Evolutionary conservation across 305 asterid species (phyloP).

Genomic region (Ilex paraguariensis): DNA sequence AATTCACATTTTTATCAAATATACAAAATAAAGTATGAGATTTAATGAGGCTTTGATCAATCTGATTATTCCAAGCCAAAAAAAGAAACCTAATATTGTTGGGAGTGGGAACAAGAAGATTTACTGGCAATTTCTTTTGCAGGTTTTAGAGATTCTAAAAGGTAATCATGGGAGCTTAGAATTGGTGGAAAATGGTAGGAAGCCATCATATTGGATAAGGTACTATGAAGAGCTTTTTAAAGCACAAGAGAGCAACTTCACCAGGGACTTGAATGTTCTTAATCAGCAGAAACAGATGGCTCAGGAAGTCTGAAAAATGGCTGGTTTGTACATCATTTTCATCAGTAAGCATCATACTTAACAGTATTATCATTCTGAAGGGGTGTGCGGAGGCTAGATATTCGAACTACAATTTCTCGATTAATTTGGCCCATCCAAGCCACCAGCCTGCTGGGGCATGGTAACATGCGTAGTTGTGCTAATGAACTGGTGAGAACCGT

Average conservation of each 20-base stretch:
- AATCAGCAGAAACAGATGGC: constrained; percentile 26
- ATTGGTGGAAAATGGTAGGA: constrained; percentile 52
- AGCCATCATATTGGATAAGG: constrained; percentile 78
- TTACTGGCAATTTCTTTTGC: constrained; percentile 4
- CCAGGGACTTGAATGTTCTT: constrained; percentile 21
- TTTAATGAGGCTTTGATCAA: no score
- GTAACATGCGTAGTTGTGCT: no score
- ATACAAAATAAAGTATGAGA: background rate
- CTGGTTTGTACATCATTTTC: background rate
- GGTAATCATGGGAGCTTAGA: constrained; percentile 83
- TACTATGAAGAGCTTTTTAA: constrained; percentile 76
- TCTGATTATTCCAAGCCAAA: no score
- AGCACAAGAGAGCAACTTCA: constrained; percentile 28
- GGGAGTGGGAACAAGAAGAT: background rate
- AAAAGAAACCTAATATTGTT: background rate
- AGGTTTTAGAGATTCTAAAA: constrained; percentile 70
- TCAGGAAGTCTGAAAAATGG: constrained; percentile 23
- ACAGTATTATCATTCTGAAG: no score
- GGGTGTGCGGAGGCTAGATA: no score
- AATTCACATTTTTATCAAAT: background rate
- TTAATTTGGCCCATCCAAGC: no score
- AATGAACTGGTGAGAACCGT: no score
- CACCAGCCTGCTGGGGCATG: no score
- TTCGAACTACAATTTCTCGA: no score
- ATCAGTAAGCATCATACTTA: no score